Base-by-base conservation (phyloP, 768 basidiomycete species). In the Rhodotorula diobovata region DNA sequence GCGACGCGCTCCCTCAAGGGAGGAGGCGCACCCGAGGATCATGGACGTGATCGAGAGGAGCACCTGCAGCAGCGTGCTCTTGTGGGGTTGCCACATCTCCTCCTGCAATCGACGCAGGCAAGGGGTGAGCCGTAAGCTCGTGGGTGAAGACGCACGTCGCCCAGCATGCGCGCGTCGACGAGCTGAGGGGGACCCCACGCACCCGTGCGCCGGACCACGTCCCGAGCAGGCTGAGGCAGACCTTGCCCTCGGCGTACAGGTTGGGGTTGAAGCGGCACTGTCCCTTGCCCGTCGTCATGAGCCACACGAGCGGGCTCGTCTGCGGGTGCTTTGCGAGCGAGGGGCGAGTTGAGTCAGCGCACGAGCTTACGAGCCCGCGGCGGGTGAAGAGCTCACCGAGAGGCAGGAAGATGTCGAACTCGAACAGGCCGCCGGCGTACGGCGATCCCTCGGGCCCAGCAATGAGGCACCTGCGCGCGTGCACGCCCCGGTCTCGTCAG, bases 391-490 rank as follows among this genome's bases (percentile, higher is more conserved):
- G n/a, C 53, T 18, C 20, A 37, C 66, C 30, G 23, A 85, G 75
- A 25, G 85, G 85, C 71, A 86, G 81, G 76, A 85, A 85, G 73
- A 84, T 85, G 76, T 87, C 85, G 61, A 71, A 56, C 53, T 65
- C 65, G 51, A 67, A 65, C 76, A 88, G 85, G 10, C 87, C 87
- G 23, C 85, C 86, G 20, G 85, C 84, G 77, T 88, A 88, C 2
- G 87, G 88, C 34, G 87, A 88, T 51, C 85, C 86, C 79, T 86
- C 86, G 82, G 86, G 86, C 2, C 86, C 86, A 35, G 85, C 85
- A 63, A 87, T 86, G 83, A 87, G 30, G 57, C 56, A 58, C 50
- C 63, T 67, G 59, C 50, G 18, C 10, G n/a, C 39, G 32, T 9
- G 25, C n/a, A 34, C 39, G 39, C 7, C 39, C 39, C 14, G 9